A percentile compares a stretch with the other conserved stretches of the same genome.
Evolutionary conservation across 495 filamentous ascomycete species (phyloP).

Genomic region (Xylaria curta): DNA sequence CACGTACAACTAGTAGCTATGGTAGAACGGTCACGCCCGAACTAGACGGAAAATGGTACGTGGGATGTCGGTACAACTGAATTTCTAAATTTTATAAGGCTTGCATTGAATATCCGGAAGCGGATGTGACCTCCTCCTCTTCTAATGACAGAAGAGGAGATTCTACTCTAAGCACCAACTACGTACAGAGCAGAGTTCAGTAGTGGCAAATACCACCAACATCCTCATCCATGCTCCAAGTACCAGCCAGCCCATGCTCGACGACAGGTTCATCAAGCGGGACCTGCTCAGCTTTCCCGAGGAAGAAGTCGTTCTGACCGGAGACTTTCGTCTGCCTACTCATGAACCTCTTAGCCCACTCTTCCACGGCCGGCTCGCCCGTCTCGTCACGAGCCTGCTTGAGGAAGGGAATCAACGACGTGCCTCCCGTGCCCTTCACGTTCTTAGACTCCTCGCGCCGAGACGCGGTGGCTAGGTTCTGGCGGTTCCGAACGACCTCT

Average conservation of each 20-base stretch:
- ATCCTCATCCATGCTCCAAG: slow-evolving; percentile 81
- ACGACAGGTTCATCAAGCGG: slow-evolving; percentile 62
- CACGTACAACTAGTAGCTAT: not conserved
- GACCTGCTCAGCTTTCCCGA: slow-evolving; percentile 62
- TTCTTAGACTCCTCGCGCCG: slow-evolving; percentile 61
- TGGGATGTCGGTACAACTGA: not conserved
- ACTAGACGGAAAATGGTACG: not conserved
- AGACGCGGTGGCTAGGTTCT: slow-evolving; percentile 72
- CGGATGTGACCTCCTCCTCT: not conserved
- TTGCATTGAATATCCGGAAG: not conserved
- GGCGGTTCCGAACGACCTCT: slow-evolving; percentile 48
- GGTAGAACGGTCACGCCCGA: too few species aligned
- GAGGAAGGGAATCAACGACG: slow-evolving; percentile 89
- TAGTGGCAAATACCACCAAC: slow-evolving; percentile 66
- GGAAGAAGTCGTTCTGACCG: slow-evolving; percentile 59
- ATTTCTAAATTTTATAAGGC: not conserved
- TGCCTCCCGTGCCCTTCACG: slow-evolving; percentile 90
- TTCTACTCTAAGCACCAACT: not conserved
- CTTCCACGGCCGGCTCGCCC: slow-evolving; percentile 85
- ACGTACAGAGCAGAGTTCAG: slow-evolving; percentile 25
- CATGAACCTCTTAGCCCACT: slow-evolving; percentile 79
- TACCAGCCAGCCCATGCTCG: slow-evolving; percentile 80
- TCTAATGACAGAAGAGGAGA: not conserved
- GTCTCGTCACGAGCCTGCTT: slow-evolving; percentile 97
- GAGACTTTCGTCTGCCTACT: slow-evolving; percentile 56